Conservation (phyloP, 495 filamentous ascomycete species). For the Talaromyces ruber region DNA sequence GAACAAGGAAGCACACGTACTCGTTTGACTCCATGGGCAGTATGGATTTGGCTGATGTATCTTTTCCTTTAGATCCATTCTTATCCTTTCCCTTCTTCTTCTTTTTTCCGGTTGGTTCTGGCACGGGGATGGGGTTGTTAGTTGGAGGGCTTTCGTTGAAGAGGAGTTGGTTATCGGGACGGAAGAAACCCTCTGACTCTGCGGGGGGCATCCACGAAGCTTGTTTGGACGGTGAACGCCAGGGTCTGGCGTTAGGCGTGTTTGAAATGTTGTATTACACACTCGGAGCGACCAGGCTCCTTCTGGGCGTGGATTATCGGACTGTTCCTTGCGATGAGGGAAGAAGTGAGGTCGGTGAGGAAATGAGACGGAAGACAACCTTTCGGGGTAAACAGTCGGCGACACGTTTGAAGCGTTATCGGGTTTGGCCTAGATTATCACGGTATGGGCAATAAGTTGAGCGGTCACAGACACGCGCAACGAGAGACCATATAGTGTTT, state of each 20-base stretch:
- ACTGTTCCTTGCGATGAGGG: not conserved
- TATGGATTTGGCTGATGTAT: conserved; percentile 28
- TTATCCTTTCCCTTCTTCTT: conserved; percentile 35
- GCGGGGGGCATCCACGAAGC: conserved; percentile 38
- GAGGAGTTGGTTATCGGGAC: conserved; percentile 32
- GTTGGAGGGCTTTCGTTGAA: conserved; percentile 26
- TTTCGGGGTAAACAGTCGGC: not conserved
- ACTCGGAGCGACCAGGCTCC: not conserved
- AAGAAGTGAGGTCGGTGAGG: not conserved
- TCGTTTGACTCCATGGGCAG: conserved; percentile 24
- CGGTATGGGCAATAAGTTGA: not conserved
- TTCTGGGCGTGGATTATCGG: not conserved
- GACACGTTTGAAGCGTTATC: not conserved
- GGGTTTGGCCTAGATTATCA: not conserved
- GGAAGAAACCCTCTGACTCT: conserved; percentile 36
- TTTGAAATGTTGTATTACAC: not conserved
- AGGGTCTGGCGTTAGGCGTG: not conserved
- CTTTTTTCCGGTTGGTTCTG: conserved; percentile 34
- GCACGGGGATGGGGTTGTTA: conserved; percentile 17
- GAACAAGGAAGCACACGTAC: conserved; percentile 20
- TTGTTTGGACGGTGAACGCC: conserved; percentile 1
- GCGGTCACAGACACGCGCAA: not conserved
- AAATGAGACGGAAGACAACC: not conserved
- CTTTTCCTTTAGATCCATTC: conserved; percentile 27
- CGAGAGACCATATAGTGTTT: not conserved